Evolutionary conservation across 768 basidiomycete genomes (phyloP), one percentile per base, ranked within the genome.

Genomic region (Inosperma sp.): DNA sequence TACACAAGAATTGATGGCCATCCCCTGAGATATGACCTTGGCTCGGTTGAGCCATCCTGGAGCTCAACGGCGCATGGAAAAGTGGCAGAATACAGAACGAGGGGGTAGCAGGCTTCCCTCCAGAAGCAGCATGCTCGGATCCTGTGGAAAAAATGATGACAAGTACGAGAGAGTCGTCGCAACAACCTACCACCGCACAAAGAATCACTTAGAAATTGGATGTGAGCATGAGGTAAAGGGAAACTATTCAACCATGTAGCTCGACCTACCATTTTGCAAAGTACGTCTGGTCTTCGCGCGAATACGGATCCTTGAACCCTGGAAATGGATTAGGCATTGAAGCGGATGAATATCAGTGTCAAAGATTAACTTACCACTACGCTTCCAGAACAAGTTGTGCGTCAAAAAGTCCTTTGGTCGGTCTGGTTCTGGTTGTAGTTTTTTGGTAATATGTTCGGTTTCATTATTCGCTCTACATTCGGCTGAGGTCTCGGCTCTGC

Each of bases 281-380:
- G 40, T 74, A 72, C 1, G 68, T 45, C 56, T 77, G 77, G 43
- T 83, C 80, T 33, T 81, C 79, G n/a, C 69, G 70, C 17, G 80
- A 74, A 52, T 84, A 83, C 0, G 82, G 82, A 58, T 84, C 77
- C 69, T 75, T 80, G 67, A 83, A 83, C 8, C 77, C 81, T 81
- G 41, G 10, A 35, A 33, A 33, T n/a, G 21, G 9, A 4, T 52
- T 44, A 26, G 39, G 51, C 27, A 36, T 36, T 3, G 34, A 29
- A 12, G n/a, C 25, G 14, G 22, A n/a, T 16, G 45, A 57, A n/a
- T n/a, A n/a, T n/a, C n/a, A n/a, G 30, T 43, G 41, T 4, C 26
- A 21, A 9, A 48, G 26, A 26, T 17, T 21, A 21, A 62, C 72
- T 25, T 48, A 81, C 82, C 83, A 53, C 72, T 72, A n/a, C 82